Evolutionary conservation across 768 basidiomycete genomes (phyloP), one percentile per base, ranked within the genome.

Genomic region (Lenzites betulinus): DNA sequence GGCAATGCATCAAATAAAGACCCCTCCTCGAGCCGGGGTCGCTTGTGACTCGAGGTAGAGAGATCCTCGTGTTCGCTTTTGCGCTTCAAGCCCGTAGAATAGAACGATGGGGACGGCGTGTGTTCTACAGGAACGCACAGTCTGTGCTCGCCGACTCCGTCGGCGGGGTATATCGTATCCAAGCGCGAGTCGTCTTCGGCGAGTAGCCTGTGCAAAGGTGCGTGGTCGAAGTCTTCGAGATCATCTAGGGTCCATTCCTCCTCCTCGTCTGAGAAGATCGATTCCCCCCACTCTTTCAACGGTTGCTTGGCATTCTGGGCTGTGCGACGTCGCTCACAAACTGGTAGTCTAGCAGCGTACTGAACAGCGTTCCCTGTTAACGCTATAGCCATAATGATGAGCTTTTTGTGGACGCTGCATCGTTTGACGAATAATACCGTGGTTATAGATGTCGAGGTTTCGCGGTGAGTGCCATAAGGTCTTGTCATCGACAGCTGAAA

Each of bases 191-290:
- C 8, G 13, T 28, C 5, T 13, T 11, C 22, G 13, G 35, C 35
- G 13, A 38, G n/a, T 9, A 59, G 22, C 20, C 23, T 18, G 30
- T 53, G 50, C 7, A 66, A 23, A 12, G 13, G 9, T 16, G 30
- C 43, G 38, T 59, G 47, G 16, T 64, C 54, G 43, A 66, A 66
- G 15, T 64, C 60, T 12, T 62, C 62, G 20, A 66, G 39, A 8
- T 64, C 44, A 7, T 48, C 44, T 0, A 58, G 41, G 7, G 44
- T n/a, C 52, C 60, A 59, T 18, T 64, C 58, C 4, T 51, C 48
- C 12, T 55, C 54, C n/a, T 48, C 53, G 15, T n/a, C 13, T 0
- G 9, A 13, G 15, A 43, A 39, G 4, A n/a, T n/a, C n/a, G 15
- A 12, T 1, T 44, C 39, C 18, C n/a, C 48, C 62, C 61, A 66